phyloP scores from a whole-genome alignment of 768 basidiomycete genomes.

The Termitomyces sp. region DNA sequence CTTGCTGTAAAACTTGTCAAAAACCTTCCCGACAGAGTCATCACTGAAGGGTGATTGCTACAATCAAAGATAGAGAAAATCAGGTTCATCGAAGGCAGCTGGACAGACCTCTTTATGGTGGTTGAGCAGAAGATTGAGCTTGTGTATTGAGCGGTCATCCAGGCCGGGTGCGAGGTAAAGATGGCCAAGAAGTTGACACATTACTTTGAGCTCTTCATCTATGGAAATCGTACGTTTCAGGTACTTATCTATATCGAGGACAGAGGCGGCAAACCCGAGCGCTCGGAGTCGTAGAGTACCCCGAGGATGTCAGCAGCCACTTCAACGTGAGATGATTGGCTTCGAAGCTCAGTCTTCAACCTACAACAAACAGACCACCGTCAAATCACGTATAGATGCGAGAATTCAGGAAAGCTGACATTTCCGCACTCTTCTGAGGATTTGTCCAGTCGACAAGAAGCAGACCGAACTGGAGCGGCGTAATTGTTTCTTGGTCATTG shows the following conservation, averaged over 20 bases:
- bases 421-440: slow-evolving; percentile 62
- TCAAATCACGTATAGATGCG: not conserved
- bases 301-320: slow-evolving; percentile 53
- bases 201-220: slow-evolving; percentile 61
- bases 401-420: slow-evolving; percentile 19
- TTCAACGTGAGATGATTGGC: slow-evolving; percentile 45
- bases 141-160: slow-evolving; percentile 36
- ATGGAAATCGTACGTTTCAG: not conserved
- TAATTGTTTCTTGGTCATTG: slow-evolving; percentile 70
- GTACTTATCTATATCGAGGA: not conserved
- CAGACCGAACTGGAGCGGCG: slow-evolving; percentile 68
- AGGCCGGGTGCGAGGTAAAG: slow-evolving; percentile 45
- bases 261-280: slow-evolving; percentile 31
- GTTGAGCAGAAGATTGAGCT: slow-evolving; percentile 43
- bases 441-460: slow-evolving; percentile 90
- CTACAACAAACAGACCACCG: not conserved
- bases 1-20: slow-evolving; percentile 48
- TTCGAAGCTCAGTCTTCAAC: slow-evolving; percentile 12
- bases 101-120: slow-evolving; percentile 44
- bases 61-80: not conserved
- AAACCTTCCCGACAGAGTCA: slow-evolving; percentile 45
- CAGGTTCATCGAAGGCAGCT: not conserved
- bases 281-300: slow-evolving; percentile 44
- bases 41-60: slow-evolving; percentile 63
- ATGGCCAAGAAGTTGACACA: slow-evolving; percentile 62